Evolutionary conservation across 2,329 filamentous ascomycete genomes (phyloP).

Genomic region (Mariannaea elegans): DNA sequence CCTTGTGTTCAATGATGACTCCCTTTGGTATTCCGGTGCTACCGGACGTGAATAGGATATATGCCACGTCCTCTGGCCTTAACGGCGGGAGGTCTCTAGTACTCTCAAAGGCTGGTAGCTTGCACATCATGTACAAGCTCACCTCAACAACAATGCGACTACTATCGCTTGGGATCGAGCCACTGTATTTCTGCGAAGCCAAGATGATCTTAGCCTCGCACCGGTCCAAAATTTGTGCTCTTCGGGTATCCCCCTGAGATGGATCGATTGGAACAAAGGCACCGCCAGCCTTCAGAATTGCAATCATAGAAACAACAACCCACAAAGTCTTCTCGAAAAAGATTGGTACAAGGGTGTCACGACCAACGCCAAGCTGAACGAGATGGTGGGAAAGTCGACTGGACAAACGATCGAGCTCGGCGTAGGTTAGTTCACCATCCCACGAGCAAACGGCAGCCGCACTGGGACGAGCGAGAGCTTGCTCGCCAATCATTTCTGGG

Average conservation of each 20-base stretch:
- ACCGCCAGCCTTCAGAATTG: slow-evolving; percentile 45
- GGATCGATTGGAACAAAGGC: slow-evolving; percentile 47
- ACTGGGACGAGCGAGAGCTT: background rate
- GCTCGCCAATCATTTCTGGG: background rate
- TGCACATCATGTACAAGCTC: background rate
- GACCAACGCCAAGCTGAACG: slow-evolving; percentile 1
- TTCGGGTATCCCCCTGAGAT: slow-evolving; percentile 43
- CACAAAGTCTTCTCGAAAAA: slow-evolving; percentile 28
- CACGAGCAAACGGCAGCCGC: background rate
- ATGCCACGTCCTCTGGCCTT: background rate
- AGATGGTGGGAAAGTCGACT: slow-evolving; percentile 8
- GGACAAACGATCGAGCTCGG: slow-evolving; percentile 16
- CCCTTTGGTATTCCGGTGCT: slow-evolving; percentile 29
- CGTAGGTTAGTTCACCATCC: slow-evolving; percentile 7
- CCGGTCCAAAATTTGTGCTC: background rate
- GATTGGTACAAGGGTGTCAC: slow-evolving; percentile 10
- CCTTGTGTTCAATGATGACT: slow-evolving; percentile 13
- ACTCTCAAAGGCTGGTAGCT: background rate
- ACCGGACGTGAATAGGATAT: slow-evolving; percentile 28
- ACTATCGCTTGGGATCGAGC: background rate
- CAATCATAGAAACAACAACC: slow-evolving; percentile 41
- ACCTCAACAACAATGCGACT: background rate
- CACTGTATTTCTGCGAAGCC: background rate
- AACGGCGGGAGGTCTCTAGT: background rate
- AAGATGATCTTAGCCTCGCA: background rate